Base-by-base conservation (phyloP, 2,329 filamentous ascomycete species). In the Chlorencoelia australis region DNA sequence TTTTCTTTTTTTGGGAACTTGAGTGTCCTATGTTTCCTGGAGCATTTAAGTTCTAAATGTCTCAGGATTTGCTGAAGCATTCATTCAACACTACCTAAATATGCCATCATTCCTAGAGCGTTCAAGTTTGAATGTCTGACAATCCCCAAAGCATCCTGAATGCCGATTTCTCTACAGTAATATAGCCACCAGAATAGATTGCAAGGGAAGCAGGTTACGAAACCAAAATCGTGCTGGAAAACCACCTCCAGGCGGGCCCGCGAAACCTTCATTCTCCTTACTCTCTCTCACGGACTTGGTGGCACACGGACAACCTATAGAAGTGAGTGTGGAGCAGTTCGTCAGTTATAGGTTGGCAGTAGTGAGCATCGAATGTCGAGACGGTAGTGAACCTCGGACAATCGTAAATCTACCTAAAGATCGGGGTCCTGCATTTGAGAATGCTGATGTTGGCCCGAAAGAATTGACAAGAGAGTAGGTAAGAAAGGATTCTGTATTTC, bases 271-370 rank as follows among this genome's bases (percentile, higher is more conserved):
- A 4, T 81, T 80, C 41, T 75, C 77, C 1, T 59, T 80, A 15
- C 82, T 15, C 82, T 82, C 54, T 78, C 72, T 47, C 77, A 82
- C 54, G 77, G 77, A 0, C 57, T 82, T 5, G 75, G 76, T 4
- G 76, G 75, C 0, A 78, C 72, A 2, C 60, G 75, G 30, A 79
- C 75, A 2, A 70, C 68, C 43, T 79, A 78, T 49, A 76, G 71
- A 13, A 67, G 68, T 11, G 61, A 81, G 2, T 81, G 75, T 45
- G 73, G 75, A 6, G 75, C n/a, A 82, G 45, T 71, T 82, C 45
- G 76, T 75, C 0, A 77, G 72, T 49, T 75, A 78, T 45, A 75
- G 76, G 0, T 78, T 80, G 46, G 61, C 82, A 1, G 74, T 82
- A 0, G 68, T 75, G 21, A 73, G 75, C 0, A 50, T 82, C 16